Evolutionary conservation across 73 alveolate genomes (phyloP).

Genomic region (Symbiodinium pilosum): DNA sequence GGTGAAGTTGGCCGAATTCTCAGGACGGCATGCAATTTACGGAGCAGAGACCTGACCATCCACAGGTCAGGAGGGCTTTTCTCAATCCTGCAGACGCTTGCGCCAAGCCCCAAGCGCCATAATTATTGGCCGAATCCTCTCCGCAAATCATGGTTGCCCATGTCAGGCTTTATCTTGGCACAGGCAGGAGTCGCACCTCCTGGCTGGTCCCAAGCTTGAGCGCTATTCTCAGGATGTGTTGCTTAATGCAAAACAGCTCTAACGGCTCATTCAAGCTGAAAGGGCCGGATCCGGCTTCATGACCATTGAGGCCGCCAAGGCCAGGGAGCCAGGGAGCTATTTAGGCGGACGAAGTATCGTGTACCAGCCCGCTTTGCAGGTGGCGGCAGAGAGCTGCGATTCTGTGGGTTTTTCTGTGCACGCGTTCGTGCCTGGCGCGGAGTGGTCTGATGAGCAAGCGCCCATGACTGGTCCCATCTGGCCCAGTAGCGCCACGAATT

Average conservation of each 20-base stretch:
- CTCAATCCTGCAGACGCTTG: conserved; percentile 38
- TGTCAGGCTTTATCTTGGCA: conserved; percentile 58
- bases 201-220: conserved; percentile 2
- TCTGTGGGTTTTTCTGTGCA: conserved; percentile 85
- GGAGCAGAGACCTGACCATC: background rate
- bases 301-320: conserved; percentile 71
- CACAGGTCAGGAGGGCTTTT: conserved; percentile 16
- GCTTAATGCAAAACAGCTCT: background rate
- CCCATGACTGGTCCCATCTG: no score
- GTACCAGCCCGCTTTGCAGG: background rate
- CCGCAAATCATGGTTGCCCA: no score
- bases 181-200: background rate
- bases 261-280: background rate
- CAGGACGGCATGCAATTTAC: background rate
- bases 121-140: no score
- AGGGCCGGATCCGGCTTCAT: conserved; percentile 12
- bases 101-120: background rate
- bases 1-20: conserved; percentile 30
- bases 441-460: background rate
- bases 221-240: background rate
- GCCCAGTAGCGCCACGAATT: background rate
- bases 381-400: conserved; percentile 47
- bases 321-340: background rate
- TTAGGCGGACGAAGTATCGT: background rate
- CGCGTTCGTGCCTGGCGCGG: background rate